phyloP scores from a whole-genome alignment of 1,284 basidiomycete genomes.

The Ustilago esculenta region DNA sequence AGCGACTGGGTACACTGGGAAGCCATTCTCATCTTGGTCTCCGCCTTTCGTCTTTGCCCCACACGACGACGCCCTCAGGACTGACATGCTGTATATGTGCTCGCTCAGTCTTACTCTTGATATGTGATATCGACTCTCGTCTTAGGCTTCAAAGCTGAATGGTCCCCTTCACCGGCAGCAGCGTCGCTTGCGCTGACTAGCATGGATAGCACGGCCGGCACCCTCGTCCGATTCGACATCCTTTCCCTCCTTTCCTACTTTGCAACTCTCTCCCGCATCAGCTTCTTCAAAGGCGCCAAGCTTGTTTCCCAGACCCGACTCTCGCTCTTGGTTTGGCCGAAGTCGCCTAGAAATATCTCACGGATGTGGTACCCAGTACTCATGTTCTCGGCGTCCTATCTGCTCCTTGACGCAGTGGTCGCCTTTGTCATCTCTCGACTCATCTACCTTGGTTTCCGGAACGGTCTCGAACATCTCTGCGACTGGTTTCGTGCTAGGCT shows the following conservation, averaged over 20 bases:
- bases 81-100: too few relatives aligned
- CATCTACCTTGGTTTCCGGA: constrained; percentile 29
- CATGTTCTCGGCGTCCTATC: constrained; percentile 34
- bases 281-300: too few relatives aligned
- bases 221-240: not conserved
- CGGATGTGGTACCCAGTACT: constrained; percentile 39
- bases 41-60: too few relatives aligned
- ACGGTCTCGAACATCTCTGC: constrained; percentile 14
- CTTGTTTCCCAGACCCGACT: too few relatives aligned
- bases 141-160: not conserved
- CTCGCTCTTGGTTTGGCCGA: too few relatives aligned
- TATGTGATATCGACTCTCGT: too few relatives aligned
- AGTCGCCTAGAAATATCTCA: not conserved
- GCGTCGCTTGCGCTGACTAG: constrained; percentile 4
- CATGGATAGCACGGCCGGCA: constrained; percentile 6
- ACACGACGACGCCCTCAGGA: too few relatives aligned
- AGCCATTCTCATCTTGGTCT: too few relatives aligned
- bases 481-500: constrained; percentile 24
- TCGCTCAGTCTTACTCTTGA: too few relatives aligned
- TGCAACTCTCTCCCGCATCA: not conserved
- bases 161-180: not conserved
- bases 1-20: too few relatives aligned
- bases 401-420: constrained; percentile 35
- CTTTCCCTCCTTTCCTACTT: not conserved
- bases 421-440: constrained; percentile 37